Evolutionary conservation across 2,329 filamentous ascomycete genomes (phyloP).

Genomic region (Nemania sp.): DNA sequence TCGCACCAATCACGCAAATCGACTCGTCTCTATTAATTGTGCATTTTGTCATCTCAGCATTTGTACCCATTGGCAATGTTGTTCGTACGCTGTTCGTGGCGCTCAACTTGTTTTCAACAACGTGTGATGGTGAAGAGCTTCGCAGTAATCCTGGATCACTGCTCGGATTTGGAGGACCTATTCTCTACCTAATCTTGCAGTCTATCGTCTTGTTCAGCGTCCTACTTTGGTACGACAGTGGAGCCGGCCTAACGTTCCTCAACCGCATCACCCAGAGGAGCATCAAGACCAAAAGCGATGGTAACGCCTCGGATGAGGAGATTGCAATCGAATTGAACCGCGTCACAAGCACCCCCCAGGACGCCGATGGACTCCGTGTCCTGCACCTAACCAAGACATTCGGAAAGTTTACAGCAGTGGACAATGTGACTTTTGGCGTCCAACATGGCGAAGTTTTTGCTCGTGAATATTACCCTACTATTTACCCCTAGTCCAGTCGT

Average conservation of each 20-base stretch:
- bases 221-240: constrained; percentile 81
- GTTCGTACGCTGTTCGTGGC: constrained; percentile 75
- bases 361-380: constrained; percentile 73
- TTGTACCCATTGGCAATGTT: constrained; percentile 79
- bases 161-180: constrained; percentile 78
- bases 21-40: constrained; percentile 69
- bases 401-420: constrained; percentile 75
- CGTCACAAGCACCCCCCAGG: constrained; percentile 56
- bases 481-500: not conserved
- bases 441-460: constrained; percentile 83
- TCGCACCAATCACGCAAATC: constrained; percentile 69
- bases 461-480: constrained; percentile 30
- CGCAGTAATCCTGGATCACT: constrained; percentile 72
- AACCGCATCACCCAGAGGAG: constrained; percentile 41
- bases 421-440: constrained; percentile 85
- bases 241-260: constrained; percentile 60
- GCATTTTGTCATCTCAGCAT: constrained; percentile 73
- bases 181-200: constrained; percentile 80
- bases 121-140: constrained; percentile 69
- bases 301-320: constrained; percentile 56
- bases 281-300: constrained; percentile 37
- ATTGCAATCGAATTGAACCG: constrained; percentile 67
- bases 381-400: constrained; percentile 82
- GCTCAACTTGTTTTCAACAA: constrained; percentile 81
- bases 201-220: constrained; percentile 70